Evolutionary conservation across 2,329 filamentous ascomycete genomes (phyloP).

Genomic region (Helicocarpus griseus): DNA sequence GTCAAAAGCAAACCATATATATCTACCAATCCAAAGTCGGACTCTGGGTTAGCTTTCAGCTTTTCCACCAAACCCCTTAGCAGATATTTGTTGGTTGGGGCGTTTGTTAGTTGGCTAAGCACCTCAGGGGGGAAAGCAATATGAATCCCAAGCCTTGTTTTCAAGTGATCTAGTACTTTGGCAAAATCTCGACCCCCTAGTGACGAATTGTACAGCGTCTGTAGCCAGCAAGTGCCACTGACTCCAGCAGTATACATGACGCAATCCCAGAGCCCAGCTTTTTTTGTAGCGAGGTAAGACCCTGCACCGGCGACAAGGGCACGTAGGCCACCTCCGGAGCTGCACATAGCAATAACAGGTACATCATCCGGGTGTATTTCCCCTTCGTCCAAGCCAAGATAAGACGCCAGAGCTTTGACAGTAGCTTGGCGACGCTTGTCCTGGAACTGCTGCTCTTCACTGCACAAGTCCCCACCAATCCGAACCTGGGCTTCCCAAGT

Average conservation of each 20-base stretch:
- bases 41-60: constrained; percentile 67
- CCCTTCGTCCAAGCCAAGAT: constrained; percentile 65
- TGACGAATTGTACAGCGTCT: constrained; percentile 76
- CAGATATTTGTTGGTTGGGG: constrained; percentile 87
- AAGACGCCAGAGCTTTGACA: constrained; percentile 65
- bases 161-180: constrained; percentile 72
- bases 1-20: constrained; percentile 81
- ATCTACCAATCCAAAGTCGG: constrained; percentile 84
- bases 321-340: constrained; percentile 81
- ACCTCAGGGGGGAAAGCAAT: constrained; percentile 87
- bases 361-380: constrained; percentile 90
- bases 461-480: constrained; percentile 69
- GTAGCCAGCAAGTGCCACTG: constrained; percentile 92
- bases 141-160: constrained; percentile 72
- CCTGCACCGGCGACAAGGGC: constrained; percentile 86
- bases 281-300: constrained; percentile 71
- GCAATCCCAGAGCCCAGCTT: constrained; percentile 87
- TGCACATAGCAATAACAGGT: constrained; percentile 85
- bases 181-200: constrained; percentile 59
- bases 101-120: constrained; percentile 68
- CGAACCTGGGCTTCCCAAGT: constrained; percentile 70
- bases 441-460: constrained; percentile 70
- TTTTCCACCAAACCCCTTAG: constrained; percentile 86
- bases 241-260: constrained; percentile 92
- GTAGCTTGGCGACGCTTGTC: constrained; percentile 58